phyloP scores from a whole-genome alignment of 768 basidiomycete genomes.

The Termitomyces eurrhizus region DNA sequence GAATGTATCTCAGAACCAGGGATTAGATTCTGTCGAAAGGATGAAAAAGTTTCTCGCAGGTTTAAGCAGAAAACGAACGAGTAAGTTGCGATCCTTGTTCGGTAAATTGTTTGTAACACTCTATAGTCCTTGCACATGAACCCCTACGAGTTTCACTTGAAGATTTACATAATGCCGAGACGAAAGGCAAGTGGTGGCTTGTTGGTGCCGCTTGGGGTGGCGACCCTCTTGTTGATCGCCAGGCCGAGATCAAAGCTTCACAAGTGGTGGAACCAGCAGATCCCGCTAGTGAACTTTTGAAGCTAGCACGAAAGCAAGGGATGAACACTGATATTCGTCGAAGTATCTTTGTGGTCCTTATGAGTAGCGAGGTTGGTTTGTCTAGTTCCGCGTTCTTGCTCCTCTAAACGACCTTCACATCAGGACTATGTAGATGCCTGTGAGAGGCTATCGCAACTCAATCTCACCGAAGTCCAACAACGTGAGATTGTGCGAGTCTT shows the following conservation, averaged over 20 bases:
- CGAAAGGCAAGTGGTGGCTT: constrained; percentile 97
- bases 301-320: constrained; percentile 89
- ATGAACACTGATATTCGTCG: constrained; percentile 98
- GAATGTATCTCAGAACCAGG: constrained; percentile 60
- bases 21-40: constrained; percentile 70
- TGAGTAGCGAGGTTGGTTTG: constrained; percentile 85
- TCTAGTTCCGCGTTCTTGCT: neutral
- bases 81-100: constrained; percentile 32
- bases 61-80: constrained; percentile 72
- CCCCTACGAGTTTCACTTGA: constrained; percentile 79
- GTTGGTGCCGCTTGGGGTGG: constrained; percentile 96
- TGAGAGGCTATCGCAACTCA: constrained; percentile 81
- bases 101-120: neutral
- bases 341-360: constrained; percentile 88
- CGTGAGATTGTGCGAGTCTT: constrained; percentile 92
- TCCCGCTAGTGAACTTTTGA: constrained; percentile 45
- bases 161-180: constrained; percentile 83
- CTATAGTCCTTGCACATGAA: constrained; percentile 74
- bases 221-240: constrained; percentile 80
- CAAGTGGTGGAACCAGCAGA: constrained; percentile 20
- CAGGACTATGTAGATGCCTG: constrained; percentile 98
- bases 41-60: constrained; percentile 86
- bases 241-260: constrained; percentile 30
- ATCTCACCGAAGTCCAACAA: constrained; percentile 85
- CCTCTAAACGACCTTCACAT: neutral